Base-by-base conservation (phyloP, 176 grass and related monocot genomes). In the Paspalum notatum region DNA sequence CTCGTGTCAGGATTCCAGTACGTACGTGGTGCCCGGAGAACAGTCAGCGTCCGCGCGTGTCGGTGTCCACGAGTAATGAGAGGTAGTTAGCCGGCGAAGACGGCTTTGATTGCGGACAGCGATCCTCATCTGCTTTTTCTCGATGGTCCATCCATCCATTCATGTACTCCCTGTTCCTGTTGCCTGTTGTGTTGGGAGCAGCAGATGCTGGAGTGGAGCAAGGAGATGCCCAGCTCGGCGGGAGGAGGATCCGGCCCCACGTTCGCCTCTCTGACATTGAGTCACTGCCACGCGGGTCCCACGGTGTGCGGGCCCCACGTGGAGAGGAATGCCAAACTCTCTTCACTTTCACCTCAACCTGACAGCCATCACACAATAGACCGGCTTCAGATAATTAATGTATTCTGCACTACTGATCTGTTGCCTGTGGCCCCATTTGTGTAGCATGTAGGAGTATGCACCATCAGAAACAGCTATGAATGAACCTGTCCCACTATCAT, bases 31-130 rank as follows among this genome's bases (percentile, higher is more conserved):
- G 32, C 32, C 32, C 32, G 32, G 32, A 32, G 3, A 32, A 32
- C 32, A 32, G 40, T 51, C 61, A 15, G 61, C 4, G 74, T 62
- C 32, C 32, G 32, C 21, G 22, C 6, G 5, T 48, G 65, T 59
- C 25, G 8, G 41, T 14, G 40, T 48, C 41, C 47, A 57, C 54
- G 2, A n/a, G 22, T 59, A 60, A 71, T n/a, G 42, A 38, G 22
- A 3, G 12, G 62, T 56, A 2, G 42, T 82, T 72, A 40, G 43
- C 54, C 17, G 15, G 3, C 6, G 61, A 9, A 48, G 11, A 27
- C 45, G 37, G 21, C 39, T 80, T 80, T 44, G 24, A 48, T 77
- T 47, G 43, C 43, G n/a, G 43, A 77, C 74, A 46, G 27, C 16
- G 57, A 62, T 62, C 58, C 58, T 32, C 48, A 47, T 18, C 39